Base-by-base conservation (phyloP, 257 asterid genomes). In the Nicotiana attenuata region DNA sequence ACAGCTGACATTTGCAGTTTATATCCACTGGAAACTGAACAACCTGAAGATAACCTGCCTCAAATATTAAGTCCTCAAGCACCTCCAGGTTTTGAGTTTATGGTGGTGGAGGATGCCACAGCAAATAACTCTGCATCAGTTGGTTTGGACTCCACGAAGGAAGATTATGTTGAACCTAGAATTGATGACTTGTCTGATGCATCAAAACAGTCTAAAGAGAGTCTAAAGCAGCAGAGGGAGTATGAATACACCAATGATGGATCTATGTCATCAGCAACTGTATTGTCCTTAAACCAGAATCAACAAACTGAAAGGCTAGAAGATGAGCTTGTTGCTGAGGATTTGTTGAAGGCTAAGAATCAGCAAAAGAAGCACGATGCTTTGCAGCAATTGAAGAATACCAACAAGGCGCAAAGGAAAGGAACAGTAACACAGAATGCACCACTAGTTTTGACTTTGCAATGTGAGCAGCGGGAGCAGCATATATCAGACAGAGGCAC, bases 31-130 rank as follows among this genome's bases (percentile, higher is more conserved):
- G 86, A 73, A 71, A 14, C 7, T 66, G 77, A 81, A 41, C 71
- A 78, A 26, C 53, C 53, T 24, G 75, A 85, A 24, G 81, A 83
- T 35, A 14, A 24, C 20, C 57, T 19, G 33, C 31, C 47, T 5
- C 86, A 77, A 45, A 35, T 57, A 69, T 81, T 79, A 5, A 68
- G 82, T 66, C 87, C 87, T 13, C 82, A 83, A 79, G 83, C 65
- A 81, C 89, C 91, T 67, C 87, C 91, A 3, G 85, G 90, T 71
- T 86, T 85, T 76, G 91, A 91, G 52, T 83, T 28, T 2, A 7
- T 81, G 83, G 20, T 17, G 64, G 77, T 65, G 41, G 86, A 86
- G 82, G 81, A 78, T 47, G 61, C 24, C 78, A 47, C 78, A 24
- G 78, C n/a, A 73, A 73, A 73, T 47, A 22, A 11, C 61, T 73